Evolutionary conservation across 2,329 filamentous ascomycete genomes (phyloP).

Genomic region (Phyllosticta citrichinensis): DNA sequence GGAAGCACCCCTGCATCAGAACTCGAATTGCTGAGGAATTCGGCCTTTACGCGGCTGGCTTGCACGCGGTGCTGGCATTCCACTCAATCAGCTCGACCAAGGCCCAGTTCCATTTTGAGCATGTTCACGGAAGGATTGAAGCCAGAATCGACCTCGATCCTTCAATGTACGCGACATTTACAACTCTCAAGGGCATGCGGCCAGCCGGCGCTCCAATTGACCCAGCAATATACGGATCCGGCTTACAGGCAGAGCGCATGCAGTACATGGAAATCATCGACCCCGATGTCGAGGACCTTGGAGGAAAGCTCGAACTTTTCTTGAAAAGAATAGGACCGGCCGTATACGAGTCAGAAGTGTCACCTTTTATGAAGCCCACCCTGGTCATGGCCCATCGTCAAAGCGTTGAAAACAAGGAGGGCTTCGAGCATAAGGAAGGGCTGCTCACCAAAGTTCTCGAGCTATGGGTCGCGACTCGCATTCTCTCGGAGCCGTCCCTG

Average conservation of each 20-base stretch:
- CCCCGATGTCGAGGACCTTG: conserved; percentile 39
- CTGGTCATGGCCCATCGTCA: conserved; percentile 27
- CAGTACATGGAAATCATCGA: conserved; percentile 36
- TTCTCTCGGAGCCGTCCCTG: conserved; percentile 41
- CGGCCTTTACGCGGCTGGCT: conserved; percentile 44
- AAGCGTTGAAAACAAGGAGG: conserved; percentile 19
- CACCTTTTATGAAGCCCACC: conserved; percentile 42
- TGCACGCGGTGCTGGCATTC: conserved; percentile 44
- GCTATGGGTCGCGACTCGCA: conserved; percentile 46
- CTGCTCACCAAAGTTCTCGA: conserved; percentile 43
- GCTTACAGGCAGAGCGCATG: conserved; percentile 5
- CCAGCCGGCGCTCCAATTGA: conserved; percentile 25
- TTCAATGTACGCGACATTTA: conserved; percentile 39
- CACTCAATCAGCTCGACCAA: conserved; percentile 41
- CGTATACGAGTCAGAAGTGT: conserved; percentile 41
- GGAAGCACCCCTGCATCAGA: conserved; percentile 51
- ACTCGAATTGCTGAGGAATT: conserved; percentile 50
- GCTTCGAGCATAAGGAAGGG: conserved; percentile 23
- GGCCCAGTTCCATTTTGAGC: conserved; percentile 38
- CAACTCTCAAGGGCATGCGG: conserved; percentile 27
- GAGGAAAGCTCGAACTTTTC: conserved; percentile 44
- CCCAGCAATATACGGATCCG: conserved; percentile 23
- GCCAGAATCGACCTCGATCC: conserved; percentile 36
- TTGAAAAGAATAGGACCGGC: conserved; percentile 38
- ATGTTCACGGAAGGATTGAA: conserved; percentile 43